phyloP scores from a whole-genome alignment of 2,329 filamentous ascomycete species.

The Laburnicola sp. region DNA sequence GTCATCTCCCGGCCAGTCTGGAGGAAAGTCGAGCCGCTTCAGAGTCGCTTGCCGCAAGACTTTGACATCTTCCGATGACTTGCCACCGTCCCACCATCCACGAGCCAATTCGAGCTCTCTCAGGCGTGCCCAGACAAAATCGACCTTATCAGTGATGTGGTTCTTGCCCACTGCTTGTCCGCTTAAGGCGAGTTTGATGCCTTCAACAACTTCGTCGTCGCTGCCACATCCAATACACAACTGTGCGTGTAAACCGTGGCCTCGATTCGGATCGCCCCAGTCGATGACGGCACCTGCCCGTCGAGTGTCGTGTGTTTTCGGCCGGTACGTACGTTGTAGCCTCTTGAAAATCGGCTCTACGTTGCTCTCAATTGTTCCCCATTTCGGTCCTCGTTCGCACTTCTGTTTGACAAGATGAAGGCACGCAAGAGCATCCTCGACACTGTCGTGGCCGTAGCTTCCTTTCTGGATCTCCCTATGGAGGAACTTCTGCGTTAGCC shows the following conservation, averaged over 20 bases:
- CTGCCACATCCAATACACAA: constrained; percentile 59
- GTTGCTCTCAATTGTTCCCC: constrained; percentile 77
- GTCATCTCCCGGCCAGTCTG: constrained; percentile 23
- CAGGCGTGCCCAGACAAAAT: constrained; percentile 66
- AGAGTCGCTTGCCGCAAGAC: constrained; percentile 32
- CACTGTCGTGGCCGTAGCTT: constrained; percentile 78
- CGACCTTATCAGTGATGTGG: constrained; percentile 57
- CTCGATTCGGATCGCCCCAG: constrained; percentile 77
- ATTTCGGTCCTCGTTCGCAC: constrained; percentile 86
- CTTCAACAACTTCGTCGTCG: constrained; percentile 61
- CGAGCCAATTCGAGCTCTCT: constrained; percentile 63
- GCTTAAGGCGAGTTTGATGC: constrained; percentile 56
- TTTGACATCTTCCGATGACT: constrained; percentile 43
- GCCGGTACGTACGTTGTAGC: constrained; percentile 61
- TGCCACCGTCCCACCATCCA: constrained; percentile 62
- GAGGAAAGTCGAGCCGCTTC: constrained; percentile 26
- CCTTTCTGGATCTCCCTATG: constrained; percentile 86
- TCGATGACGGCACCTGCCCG: constrained; percentile 75
- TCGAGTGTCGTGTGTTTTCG: constrained; percentile 40
- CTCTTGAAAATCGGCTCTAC: constrained; percentile 90
- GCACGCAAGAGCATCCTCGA: constrained; percentile 89
- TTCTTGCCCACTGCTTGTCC: constrained; percentile 49
- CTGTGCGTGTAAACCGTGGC: constrained; percentile 60
- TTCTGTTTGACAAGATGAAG: constrained; percentile 94
- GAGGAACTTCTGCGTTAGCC: constrained; percentile 82